Percentiles rank a stretch among this genome's conserved stretches.
These are phyloP conservation scores for Niebla homalea DNA, from an alignment of 495 filamentous ascomycete species.

Conservation along the genomic window DNA sequence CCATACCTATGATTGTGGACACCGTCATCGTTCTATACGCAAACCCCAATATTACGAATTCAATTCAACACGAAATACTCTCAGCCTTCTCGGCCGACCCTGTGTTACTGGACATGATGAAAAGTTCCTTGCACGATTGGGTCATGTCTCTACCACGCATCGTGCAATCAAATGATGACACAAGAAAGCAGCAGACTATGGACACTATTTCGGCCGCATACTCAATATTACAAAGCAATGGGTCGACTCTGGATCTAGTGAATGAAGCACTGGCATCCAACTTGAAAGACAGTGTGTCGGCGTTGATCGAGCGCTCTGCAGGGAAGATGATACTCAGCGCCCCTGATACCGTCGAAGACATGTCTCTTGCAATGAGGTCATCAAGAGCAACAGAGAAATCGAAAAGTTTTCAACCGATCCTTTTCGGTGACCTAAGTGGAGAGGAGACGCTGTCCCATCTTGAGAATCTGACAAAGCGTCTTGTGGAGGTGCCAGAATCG, in stretches of 20 bases:
- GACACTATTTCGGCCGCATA: constrained; percentile 60
- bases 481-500: constrained; percentile 19
- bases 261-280: constrained; percentile 49
- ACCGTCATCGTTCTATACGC: constrained; percentile 56
- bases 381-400: constrained; percentile 12
- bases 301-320: constrained; percentile 23
- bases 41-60: constrained; percentile 35
- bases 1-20: constrained; percentile 60
- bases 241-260: constrained; percentile 56
- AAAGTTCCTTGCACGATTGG: constrained; percentile 67
- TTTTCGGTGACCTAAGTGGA: constrained; percentile 54
- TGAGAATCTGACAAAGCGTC: constrained; percentile 28
- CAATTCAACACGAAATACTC: constrained; percentile 30
- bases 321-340: constrained; percentile 20
- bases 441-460: constrained; percentile 42
- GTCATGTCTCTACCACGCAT: constrained; percentile 62
- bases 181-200: constrained; percentile 55
- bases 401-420: constrained; percentile 42
- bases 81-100: constrained; percentile 50
- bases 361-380: constrained; percentile 1
- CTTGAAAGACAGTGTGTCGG: constrained; percentile 33
- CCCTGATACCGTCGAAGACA: constrained; percentile 10
- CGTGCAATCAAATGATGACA: constrained; percentile 78
- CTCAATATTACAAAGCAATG: constrained; percentile 49
- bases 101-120: constrained; percentile 52